Percentiles rank a stretch among this genome's conserved stretches.
Conservation (phyloP, 805 yeast species). For the Candida anglica region DNA sequence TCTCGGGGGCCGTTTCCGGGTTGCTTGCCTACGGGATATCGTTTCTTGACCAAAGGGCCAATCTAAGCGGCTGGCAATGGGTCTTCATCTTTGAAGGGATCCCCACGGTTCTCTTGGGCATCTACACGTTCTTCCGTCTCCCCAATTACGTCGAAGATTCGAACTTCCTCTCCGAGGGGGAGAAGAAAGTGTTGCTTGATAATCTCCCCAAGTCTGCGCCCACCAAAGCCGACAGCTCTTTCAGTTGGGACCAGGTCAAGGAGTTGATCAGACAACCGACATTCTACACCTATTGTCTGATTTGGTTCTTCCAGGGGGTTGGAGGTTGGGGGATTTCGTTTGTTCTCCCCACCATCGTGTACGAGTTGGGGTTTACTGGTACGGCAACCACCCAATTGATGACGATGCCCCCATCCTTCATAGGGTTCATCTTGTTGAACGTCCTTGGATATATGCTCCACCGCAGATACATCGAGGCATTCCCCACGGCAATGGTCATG, state of each 20-base stretch:
- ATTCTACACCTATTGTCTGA: slow-evolving; percentile 9
- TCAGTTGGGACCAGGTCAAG: slow-evolving; percentile 7
- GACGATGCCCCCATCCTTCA: slow-evolving; percentile 15
- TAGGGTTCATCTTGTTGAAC: slow-evolving; percentile 10
- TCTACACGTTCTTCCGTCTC: slow-evolving; percentile 7
- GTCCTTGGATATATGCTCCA: slow-evolving; percentile 11
- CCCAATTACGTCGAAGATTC: slow-evolving; percentile 11
- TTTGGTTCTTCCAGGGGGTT: slow-evolving; percentile 13
- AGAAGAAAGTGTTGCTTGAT: slow-evolving; percentile 5
- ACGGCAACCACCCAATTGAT: slow-evolving; percentile 15
- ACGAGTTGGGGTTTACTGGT: slow-evolving; percentile 15
- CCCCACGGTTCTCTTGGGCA: slow-evolving; percentile 8
- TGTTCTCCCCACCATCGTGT: slow-evolving; percentile 15
- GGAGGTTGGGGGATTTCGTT: slow-evolving; percentile 16
- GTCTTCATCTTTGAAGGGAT: slow-evolving; percentile 11
- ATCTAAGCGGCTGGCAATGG: slow-evolving; percentile 11
- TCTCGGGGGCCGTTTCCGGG: slow-evolving; percentile 17
- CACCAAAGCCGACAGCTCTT: slow-evolving; percentile 7
- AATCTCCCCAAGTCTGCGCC: too few relatives aligned
- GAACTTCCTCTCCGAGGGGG: slow-evolving; percentile 8
- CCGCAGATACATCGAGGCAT: slow-evolving; percentile 6
- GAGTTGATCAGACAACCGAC: slow-evolving; percentile 8
- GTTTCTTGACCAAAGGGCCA: slow-evolving; percentile 7
- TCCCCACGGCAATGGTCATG: slow-evolving; percentile 9
- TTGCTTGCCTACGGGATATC: slow-evolving; percentile 16